phyloP scores from a whole-genome alignment of 2,329 filamentous ascomycete species.

The Claviceps fusiformis region DNA sequence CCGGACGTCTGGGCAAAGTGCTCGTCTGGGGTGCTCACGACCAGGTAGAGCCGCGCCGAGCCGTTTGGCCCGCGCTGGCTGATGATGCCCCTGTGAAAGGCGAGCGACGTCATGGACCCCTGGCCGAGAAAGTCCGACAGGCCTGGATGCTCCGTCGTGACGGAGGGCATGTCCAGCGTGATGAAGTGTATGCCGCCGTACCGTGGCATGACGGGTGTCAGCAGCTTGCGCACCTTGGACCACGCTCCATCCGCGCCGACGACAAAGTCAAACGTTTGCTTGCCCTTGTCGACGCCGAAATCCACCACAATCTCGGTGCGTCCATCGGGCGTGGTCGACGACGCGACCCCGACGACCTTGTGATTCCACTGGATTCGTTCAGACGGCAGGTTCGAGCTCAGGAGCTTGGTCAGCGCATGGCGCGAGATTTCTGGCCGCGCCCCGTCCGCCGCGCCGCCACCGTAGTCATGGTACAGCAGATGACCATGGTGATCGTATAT shows the following conservation, averaged over 20 bases:
- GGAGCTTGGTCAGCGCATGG: neutral
- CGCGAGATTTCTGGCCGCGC: neutral
- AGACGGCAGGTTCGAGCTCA: neutral
- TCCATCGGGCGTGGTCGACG: conserved; percentile 10
- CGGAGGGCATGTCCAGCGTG: neutral
- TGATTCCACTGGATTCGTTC: neutral
- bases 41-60: neutral
- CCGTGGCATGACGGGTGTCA: neutral
- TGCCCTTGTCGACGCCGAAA: conserved; percentile 11
- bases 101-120: neutral
- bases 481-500: conserved; percentile 15
- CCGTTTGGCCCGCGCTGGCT: neutral
- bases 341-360: neutral
- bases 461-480: conserved; percentile 7
- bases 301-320: conserved; percentile 9
- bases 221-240: neutral
- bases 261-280: conserved; percentile 7
- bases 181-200: neutral
- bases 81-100: neutral
- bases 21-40: neutral
- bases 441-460: neutral
- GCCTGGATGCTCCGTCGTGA: neutral
- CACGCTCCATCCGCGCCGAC: conserved; percentile 9
- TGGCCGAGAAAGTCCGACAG: neutral
- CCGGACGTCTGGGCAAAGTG: neutral